A percentile compares a stretch with the other conserved stretches of the same genome.
phyloP scores from a whole-genome alignment of 2,329 filamentous ascomycete species.

The Fusarium tricinctum region DNA sequence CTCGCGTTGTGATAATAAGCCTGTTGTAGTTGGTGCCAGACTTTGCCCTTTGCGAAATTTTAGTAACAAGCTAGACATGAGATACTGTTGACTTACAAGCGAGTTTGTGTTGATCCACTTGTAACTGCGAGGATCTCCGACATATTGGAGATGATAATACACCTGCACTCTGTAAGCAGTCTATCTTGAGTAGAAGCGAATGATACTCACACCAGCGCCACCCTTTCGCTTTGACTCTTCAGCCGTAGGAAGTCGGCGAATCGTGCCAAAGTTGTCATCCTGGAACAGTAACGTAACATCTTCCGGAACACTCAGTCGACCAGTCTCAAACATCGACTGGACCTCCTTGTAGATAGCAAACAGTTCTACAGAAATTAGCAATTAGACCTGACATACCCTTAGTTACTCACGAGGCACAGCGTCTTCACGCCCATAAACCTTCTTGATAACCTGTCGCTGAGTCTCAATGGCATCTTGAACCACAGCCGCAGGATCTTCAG shows the following conservation, averaged over 20 bases:
- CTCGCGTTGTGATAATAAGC: constrained; percentile 64
- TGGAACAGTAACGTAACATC: constrained; percentile 73
- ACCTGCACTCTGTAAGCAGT: constrained; percentile 46
- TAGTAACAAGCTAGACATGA: not conserved
- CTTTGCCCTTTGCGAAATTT: constrained; percentile 47
- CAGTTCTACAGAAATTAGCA: constrained; percentile 59
- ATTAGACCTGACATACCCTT: rapidly evolving
- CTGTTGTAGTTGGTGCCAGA: constrained; percentile 67
- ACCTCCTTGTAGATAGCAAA: constrained; percentile 78
- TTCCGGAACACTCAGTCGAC: constrained; percentile 68
- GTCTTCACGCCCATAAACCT: constrained; percentile 63
- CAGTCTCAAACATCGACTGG: constrained; percentile 72
- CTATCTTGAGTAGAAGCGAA: too few relatives aligned
- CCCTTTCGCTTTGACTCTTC: constrained; percentile 67
- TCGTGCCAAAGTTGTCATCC: constrained; percentile 74
- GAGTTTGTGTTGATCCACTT: constrained; percentile 75
- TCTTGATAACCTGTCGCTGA: constrained; percentile 67
- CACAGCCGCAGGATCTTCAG: constrained; percentile 27
- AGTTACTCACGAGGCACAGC: constrained; percentile 57
- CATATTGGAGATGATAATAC: constrained; percentile 72
- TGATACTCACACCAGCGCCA: constrained; percentile 65
- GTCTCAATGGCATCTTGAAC: constrained; percentile 49
- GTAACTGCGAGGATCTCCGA: constrained; percentile 71
- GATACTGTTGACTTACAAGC: constrained; percentile 54
- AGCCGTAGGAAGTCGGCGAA: constrained; percentile 67